Percentiles rank a stretch among this genome's conserved stretches.
These are phyloP conservation scores for Metschnikowia cubensis DNA, from an alignment of 805 yeast genomes.

Conservation along the genomic window DNA sequence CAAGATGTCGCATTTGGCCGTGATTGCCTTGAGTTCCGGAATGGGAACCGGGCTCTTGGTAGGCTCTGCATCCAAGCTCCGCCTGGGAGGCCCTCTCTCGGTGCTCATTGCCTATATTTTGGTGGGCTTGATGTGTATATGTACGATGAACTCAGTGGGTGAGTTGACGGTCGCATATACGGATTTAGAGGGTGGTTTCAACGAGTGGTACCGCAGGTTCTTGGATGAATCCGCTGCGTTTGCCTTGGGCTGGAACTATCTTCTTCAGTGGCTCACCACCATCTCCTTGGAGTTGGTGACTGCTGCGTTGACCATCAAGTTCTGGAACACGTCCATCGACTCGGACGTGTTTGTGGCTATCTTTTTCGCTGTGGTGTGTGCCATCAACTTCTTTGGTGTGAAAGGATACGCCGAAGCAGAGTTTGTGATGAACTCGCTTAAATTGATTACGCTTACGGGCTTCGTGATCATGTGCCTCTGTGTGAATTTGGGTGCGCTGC, in stretches of 20 bases:
- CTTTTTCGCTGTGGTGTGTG: slow-evolving; percentile 43
- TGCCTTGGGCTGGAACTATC: slow-evolving; percentile 38
- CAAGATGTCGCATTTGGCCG: slow-evolving; percentile 27
- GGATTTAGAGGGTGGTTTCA: slow-evolving; percentile 40
- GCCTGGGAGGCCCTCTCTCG: slow-evolving; percentile 24
- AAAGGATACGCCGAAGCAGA: slow-evolving; percentile 47
- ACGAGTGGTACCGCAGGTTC: slow-evolving; percentile 27
- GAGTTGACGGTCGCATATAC: slow-evolving; percentile 58
- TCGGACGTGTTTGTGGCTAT: slow-evolving; percentile 57
- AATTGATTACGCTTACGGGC: slow-evolving; percentile 36
- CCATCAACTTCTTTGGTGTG: slow-evolving; percentile 45
- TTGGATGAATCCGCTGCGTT: slow-evolving; percentile 37
- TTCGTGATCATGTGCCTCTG: slow-evolving; percentile 40
- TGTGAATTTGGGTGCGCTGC: slow-evolving; percentile 33
- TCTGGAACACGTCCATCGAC: slow-evolving; percentile 50
- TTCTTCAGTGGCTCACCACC: slow-evolving; percentile 26
- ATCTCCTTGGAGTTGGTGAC: slow-evolving; percentile 21
- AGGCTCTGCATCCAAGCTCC: slow-evolving; percentile 33
- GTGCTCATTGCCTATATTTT: slow-evolving; percentile 23
- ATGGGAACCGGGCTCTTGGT: slow-evolving; percentile 42
- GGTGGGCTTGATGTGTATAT: slow-evolving; percentile 25
- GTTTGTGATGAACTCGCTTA: slow-evolving; percentile 35
- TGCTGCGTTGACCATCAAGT: slow-evolving; percentile 48
- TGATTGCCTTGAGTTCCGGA: slow-evolving; percentile 36
- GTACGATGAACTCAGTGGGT: slow-evolving; percentile 39